Evolutionary conservation across 805 yeast genomes (phyloP).

Genomic region (Candida sphagnicola): DNA sequence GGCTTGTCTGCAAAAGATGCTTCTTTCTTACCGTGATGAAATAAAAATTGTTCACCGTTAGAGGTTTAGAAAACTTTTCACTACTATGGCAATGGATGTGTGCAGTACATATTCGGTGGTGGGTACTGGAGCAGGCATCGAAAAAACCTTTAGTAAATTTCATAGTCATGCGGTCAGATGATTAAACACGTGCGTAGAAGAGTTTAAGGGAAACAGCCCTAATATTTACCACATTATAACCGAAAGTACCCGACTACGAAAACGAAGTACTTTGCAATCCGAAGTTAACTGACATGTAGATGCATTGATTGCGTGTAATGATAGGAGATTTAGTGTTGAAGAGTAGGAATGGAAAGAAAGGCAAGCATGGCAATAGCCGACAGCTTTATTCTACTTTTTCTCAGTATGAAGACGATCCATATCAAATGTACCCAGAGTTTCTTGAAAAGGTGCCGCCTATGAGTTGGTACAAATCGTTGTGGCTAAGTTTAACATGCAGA

Average conservation of each 20-base stretch:
- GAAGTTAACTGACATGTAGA: no score
- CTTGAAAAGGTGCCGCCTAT: neutral
- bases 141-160: neutral
- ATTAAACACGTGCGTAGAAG: neutral
- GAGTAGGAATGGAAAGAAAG: slow-evolving; percentile 1
- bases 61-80: neutral
- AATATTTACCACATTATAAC: no score
- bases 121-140: no score
- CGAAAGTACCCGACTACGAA: no score
- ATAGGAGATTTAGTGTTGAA: slow-evolving; percentile 3
- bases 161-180: neutral
- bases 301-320: neutral
- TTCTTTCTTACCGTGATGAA: slow-evolving; percentile 41
- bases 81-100: neutral
- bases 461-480: slow-evolving; percentile 1
- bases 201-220: neutral
- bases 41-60: neutral
- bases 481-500: slow-evolving; percentile 1
- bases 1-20: slow-evolving; percentile 40
- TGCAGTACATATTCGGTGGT: neutral
- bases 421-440: slow-evolving; percentile 2
- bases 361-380: neutral
- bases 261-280: no score
- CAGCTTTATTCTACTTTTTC: neutral
- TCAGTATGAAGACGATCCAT: neutral